Percentiles rank a stretch among this genome's conserved stretches.
Evolutionary conservation across 306 rosid species (phyloP).

Genomic region (Trichosanthes cucumerina): DNA sequence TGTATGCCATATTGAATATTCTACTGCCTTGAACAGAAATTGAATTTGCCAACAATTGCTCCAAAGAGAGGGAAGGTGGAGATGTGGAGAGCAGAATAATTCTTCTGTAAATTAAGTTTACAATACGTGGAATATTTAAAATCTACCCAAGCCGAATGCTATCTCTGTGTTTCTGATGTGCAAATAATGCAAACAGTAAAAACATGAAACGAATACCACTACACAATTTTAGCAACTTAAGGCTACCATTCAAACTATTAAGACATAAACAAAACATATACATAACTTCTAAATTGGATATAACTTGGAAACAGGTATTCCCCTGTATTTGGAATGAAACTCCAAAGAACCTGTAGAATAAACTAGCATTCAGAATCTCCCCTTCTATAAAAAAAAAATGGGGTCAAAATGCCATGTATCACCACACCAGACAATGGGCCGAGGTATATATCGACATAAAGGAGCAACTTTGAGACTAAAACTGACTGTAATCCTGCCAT

Average conservation of each 20-base stretch:
- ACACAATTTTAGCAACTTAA: neutral
- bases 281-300: neutral
- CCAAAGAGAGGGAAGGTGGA: neutral
- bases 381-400: neutral
- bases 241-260: neutral
- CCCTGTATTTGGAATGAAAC: neutral
- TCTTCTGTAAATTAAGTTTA: neutral
- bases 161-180: neutral
- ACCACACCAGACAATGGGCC: neutral
- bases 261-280: neutral
- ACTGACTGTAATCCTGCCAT: neutral
- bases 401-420: neutral
- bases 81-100: neutral
- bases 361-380: neutral
- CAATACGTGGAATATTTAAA: neutral
- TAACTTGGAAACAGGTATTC: neutral
- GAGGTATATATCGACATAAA: neutral
- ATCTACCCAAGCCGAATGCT: neutral
- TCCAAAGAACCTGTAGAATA: slow-evolving; percentile 7
- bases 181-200: neutral
- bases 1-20: neutral
- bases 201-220: neutral
- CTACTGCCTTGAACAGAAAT: neutral
- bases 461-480: neutral
- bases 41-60: neutral